Evolutionary conservation across 2,329 filamentous ascomycete genomes (phyloP), one percentile per base, ranked within the genome.

Genomic region (Talaromyces albobiverticillius): DNA sequence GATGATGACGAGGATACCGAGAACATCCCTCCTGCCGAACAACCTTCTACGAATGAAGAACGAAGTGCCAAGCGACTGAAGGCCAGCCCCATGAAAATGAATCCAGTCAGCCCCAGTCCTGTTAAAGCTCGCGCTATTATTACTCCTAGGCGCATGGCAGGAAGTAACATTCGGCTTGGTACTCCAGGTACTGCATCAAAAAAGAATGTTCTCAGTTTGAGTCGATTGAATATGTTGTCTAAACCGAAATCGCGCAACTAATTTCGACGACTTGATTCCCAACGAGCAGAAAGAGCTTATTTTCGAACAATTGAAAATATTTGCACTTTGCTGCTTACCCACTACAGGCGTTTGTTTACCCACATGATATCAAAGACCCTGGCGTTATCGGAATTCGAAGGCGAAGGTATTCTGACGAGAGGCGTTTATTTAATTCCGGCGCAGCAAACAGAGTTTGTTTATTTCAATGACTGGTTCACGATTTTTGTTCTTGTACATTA

Each of bases 141-240:
- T 11, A 56, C 53, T 13, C 58, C 59, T 10, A 54, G 45, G n/a
- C 34, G 51, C 16, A 53, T 49, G 31, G 48, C 41, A 16, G 46
- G 49, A 49, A 72, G 70, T 13, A 69, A 67, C 14, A 55, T 62
- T 16, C 67, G 67, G 29, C 56, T 60, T 4, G 60, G 64, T 16
- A 69, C 68, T 32, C 67, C 68, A 11, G 63, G 62, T 13, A 70
- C 66, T 43, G 61, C 64, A 16, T 64, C 61, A 32, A 55, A 65
- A 46, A 71, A 62, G 53, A 61, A 64, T 16, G 64, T 69, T 16
- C 63, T 78, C 49, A 79, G 71, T 52, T 62, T 77, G 60, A 76
- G 73, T 56, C 72, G 76, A 25, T 62, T 79, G 61, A 77, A 78
- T 56, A 71, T 77, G 70, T 67, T 79, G 31, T 66, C 74, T 14